Base-by-base conservation (phyloP, 306 rosid species). In the Inga oerstediana region DNA sequence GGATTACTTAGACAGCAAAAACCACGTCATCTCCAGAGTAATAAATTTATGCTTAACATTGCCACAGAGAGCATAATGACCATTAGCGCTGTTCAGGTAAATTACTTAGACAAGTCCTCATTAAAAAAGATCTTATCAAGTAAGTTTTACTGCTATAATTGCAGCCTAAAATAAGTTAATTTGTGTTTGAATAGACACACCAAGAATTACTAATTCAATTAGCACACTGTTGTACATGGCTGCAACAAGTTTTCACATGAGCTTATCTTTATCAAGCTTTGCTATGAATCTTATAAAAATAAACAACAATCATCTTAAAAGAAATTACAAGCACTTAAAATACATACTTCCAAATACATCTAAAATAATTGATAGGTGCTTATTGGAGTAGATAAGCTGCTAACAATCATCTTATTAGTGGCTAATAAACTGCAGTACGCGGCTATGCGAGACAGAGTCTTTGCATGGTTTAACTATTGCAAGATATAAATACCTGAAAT, bases 401-500 rank as follows among this genome's bases (percentile, higher is more conserved):
- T 37, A 17, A 19, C 34, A 51, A 51, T 51, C 58, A 51, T 51
- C 58, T 51, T 14, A 14, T 5, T 51, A 15, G 58, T 17, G 15
- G 7, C 58, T 51, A 51, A 51, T 51, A 51, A 14, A 3, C 59
- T 52, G 59, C 34, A 32, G 34, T 32, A 32, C 3, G 34, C 34
- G 34, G 34, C 59, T 17, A 52, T 52, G 62, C 27, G 20, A 59
- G 67, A 74, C 30, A 74, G 52, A 72, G 56, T 19, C 69, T 61
- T 41, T 46, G 15, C 80, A 67, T 32, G 65, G 67, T 66, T 72
- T 76, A 66, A 37, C 62, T 15, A 59, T 30, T 43, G 66, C 61
- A 78, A 62, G 80, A 56, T 49, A 79, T 17, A n/a, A 74, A 74
- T 34, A 52, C n/a, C 75, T 22, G 22, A 35, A 67, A 15, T 67